Evolutionary conservation across 2,329 filamentous ascomycete genomes (phyloP).

Genomic region (Cryphonectria japonica): DNA sequence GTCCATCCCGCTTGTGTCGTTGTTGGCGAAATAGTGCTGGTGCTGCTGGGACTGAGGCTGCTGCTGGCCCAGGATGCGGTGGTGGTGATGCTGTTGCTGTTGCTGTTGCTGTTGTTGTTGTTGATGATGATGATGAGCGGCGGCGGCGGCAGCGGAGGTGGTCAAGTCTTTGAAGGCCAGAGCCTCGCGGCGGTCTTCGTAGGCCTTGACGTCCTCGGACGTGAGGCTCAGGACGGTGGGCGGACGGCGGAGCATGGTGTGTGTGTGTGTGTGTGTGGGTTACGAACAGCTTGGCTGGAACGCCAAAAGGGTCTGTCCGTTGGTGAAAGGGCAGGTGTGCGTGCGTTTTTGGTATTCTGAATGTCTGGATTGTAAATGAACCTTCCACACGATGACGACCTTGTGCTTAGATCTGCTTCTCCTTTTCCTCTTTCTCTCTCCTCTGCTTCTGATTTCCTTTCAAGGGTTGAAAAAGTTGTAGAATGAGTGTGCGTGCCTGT

Average conservation of each 20-base stretch:
- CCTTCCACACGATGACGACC: no score
- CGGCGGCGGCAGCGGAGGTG: slow-evolving; percentile 5
- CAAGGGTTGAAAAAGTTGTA: no score
- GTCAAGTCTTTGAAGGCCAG: slow-evolving; percentile 38
- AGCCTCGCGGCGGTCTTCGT: slow-evolving; percentile 62
- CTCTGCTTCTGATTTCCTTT: no score
- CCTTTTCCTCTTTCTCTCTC: no score
- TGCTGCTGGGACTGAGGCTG: neutral
- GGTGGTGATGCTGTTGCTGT: slow-evolving; percentile 11
- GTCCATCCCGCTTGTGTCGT: slow-evolving; percentile 22
- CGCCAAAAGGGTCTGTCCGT: no score
- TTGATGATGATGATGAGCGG: slow-evolving; percentile 7
- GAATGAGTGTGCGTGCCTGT: no score
- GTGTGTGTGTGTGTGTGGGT: neutral
- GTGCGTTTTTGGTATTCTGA: neutral
- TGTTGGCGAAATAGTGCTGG: slow-evolving; percentile 10
- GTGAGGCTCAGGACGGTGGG: slow-evolving; percentile 71
- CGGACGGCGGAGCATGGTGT: slow-evolving; percentile 50
- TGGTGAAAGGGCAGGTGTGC: neutral
- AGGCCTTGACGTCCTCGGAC: slow-evolving; percentile 69
- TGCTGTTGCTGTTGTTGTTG: slow-evolving; percentile 3
- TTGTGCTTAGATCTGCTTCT: no score
- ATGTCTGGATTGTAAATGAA: no score
- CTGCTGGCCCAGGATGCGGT: neutral
- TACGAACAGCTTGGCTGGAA: no score